These are phyloP conservation scores for Suillus americanus DNA, from an alignment of 768 basidiomycete genomes.

Conservation along the genomic window DNA sequence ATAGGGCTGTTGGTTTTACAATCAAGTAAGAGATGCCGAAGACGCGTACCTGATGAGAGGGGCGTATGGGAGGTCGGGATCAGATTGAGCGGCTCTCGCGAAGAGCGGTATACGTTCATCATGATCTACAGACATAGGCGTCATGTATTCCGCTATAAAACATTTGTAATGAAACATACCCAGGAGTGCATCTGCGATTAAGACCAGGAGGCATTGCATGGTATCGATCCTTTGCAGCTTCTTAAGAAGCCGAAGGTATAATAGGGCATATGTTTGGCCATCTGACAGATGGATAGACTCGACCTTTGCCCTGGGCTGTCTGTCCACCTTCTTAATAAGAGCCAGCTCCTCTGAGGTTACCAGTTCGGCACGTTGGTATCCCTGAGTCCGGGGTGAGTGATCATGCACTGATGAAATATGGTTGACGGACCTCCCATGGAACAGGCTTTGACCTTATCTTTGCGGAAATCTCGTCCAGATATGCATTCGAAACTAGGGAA, in stretches of 20 bases:
- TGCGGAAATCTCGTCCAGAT: conserved; percentile 82
- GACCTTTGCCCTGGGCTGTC: conserved; percentile 68
- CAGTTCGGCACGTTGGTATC: conserved; percentile 91
- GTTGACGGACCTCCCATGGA: conserved; percentile 84
- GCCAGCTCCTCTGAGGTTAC: conserved; percentile 85
- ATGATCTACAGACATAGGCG: conserved; percentile 53
- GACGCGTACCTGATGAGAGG: conserved; percentile 68
- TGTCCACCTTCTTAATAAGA: conserved; percentile 88
- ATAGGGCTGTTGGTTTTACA: conserved; percentile 10
- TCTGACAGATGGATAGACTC: conserved; percentile 82
- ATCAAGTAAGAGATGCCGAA: not conserved
- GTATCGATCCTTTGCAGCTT: conserved; percentile 83
- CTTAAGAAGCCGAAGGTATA: conserved; percentile 89
- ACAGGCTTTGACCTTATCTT: conserved; percentile 91
- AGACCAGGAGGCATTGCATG: conserved; percentile 81
- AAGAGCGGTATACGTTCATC: conserved; percentile 86
- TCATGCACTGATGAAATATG: not conserved
- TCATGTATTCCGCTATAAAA: not conserved
- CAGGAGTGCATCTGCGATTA: conserved; percentile 85
- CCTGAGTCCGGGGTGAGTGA: conserved; percentile 48
- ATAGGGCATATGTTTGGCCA: conserved; percentile 76
- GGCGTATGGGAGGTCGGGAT: conserved; percentile 77
- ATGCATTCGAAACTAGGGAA: conserved; percentile 75
- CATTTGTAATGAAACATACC: conserved; percentile 44
- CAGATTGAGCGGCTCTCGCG: conserved; percentile 55